Base-by-base conservation (phyloP, 257 asterid genomes). In the Jacaranda copaia region DNA sequence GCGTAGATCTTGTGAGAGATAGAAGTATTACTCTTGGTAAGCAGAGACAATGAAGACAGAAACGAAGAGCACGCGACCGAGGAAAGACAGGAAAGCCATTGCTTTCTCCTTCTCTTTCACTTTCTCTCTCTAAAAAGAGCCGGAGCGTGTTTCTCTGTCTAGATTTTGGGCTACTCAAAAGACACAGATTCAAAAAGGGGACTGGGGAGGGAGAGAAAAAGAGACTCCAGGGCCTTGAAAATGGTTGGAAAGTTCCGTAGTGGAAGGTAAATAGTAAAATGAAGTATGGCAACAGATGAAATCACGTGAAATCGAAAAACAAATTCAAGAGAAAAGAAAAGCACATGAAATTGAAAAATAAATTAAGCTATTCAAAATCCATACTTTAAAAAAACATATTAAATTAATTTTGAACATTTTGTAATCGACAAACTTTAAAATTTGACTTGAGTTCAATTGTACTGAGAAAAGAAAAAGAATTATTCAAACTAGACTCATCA, bases 21-120 rank as follows among this genome's bases (percentile, higher is more conserved):
- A 42, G 76, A 79, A 53, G n/a, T 5, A 82, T 86, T 88, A 95
- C 99, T 95, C 98, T 86, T 89, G 97, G 84, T 86, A 88, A 73
- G 96, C 97, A 63, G 98, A 88, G 82, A 95, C 92, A 61, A 95
- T 79, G 85, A 95, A 95, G 83, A 91, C 92, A 15, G 99, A 88
- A 84, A 92, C 98, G 79, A 95, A 95, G 74, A 95, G 86, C 72
- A 93, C 78, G 59, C 99, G 83, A 5, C 99, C 99, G 70, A 92
- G 63, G 86, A 92, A 87, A 6, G 97, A 89, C 5, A 87, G 1
- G 84, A 91, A 80, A 75, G 92, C 94, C 98, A 93, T 93, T 85
- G 81, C 70, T 76, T 79, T 72, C 73, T 81, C 76, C 68, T 85
- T 78, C 79, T 75, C 77, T 73, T 70, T 75, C 72, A 68, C 81